Conservation (phyloP, 805 yeast genomes). For the Teunomyces panamensis region DNA sequence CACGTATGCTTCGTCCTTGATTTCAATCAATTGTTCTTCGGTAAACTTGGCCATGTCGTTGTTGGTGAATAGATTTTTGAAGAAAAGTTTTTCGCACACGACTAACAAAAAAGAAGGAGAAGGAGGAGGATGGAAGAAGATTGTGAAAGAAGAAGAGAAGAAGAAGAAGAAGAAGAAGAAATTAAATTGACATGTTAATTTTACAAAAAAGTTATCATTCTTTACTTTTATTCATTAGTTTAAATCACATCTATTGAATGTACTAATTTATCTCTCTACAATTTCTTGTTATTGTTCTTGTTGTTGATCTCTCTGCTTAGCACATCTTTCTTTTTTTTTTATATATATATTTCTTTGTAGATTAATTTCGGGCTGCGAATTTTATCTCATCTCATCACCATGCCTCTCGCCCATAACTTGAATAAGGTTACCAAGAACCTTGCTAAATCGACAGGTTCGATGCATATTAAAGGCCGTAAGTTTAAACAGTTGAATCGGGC, state of each 20-base stretch:
- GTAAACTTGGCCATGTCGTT: conserved; percentile 58
- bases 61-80: neutral
- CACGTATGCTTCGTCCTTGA: conserved; percentile 54
- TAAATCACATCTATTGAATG: too few relatives aligned
- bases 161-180: neutral
- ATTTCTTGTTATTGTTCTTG: too few relatives aligned
- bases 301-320: too few relatives aligned
- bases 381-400: conserved; percentile 17
- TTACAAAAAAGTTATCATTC: too few relatives aligned
- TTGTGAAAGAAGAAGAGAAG: too few relatives aligned
- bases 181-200: neutral
- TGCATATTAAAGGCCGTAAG: conserved; percentile 89
- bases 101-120: neutral
- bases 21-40: conserved; percentile 62
- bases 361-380: neutral
- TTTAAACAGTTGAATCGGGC: conserved; percentile 82
- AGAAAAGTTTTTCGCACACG: conserved; percentile 1
- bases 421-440: conserved; percentile 62
- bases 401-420: conserved; percentile 71
- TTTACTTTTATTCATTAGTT: too few relatives aligned
- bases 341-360: too few relatives aligned
- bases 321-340: too few relatives aligned
- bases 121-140: too few relatives aligned
- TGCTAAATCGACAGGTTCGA: conserved; percentile 50
- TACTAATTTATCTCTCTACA: too few relatives aligned